A percentile compares a stretch with the other conserved stretches of the same genome.
Evolutionary conservation across 2,329 filamentous ascomycete genomes (phyloP).

Genomic region (Myriosclerotinia curreyana): DNA sequence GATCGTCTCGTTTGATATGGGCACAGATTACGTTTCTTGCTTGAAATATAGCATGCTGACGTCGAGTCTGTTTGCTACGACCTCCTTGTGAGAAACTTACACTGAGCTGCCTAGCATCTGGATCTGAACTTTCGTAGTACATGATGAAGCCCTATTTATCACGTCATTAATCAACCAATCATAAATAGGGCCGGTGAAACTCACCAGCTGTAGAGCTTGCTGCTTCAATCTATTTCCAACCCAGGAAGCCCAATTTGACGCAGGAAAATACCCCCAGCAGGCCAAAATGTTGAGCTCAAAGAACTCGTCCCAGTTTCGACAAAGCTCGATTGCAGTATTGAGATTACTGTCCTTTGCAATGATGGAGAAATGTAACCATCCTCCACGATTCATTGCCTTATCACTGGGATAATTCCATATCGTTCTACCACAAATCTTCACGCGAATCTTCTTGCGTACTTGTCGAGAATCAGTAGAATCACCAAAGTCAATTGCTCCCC

Average conservation of each 20-base stretch:
- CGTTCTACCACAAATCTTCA: conserved; percentile 47
- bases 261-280: conserved; percentile 48
- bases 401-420: conserved; percentile 53
- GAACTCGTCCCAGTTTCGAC: conserved; percentile 51
- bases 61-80: conserved; percentile 36
- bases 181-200: neutral
- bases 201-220: conserved; percentile 43
- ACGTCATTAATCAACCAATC: neutral
- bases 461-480: conserved; percentile 39
- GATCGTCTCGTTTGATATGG: conserved; percentile 44
- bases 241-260: conserved; percentile 46
- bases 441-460: conserved; percentile 41
- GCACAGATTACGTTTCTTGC: conserved; percentile 44
- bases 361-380: conserved; percentile 51
- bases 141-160: conserved; percentile 32
- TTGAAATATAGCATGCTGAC: conserved; percentile 41
- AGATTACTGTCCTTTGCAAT: conserved; percentile 49
- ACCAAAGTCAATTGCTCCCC: conserved; percentile 38
- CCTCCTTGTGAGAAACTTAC: conserved; percentile 39
- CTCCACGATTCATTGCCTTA: conserved; percentile 46
- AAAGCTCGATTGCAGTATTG: conserved; percentile 46
- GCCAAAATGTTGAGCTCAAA: conserved; percentile 48
- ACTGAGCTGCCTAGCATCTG: conserved; percentile 39
- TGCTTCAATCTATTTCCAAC: conserved; percentile 42
- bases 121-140: conserved; percentile 26